Evolutionary conservation across 2,329 filamentous ascomycete species (phyloP).

Genomic region (Cordyceps farinosa): DNA sequence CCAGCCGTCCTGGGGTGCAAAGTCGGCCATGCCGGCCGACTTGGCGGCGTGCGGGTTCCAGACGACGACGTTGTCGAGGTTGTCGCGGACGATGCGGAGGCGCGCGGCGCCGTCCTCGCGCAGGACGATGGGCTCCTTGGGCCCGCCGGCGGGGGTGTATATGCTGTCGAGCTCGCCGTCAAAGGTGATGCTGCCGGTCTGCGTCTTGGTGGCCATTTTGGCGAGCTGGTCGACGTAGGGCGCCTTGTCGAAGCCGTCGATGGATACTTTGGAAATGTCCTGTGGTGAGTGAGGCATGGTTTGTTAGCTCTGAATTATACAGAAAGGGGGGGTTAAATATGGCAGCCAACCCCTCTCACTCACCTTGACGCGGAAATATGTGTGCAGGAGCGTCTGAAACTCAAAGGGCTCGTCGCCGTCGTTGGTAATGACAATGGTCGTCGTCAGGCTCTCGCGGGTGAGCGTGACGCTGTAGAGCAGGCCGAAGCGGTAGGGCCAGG

Average conservation of each 20-base stretch:
- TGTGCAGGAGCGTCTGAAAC: slow-evolving; percentile 88
- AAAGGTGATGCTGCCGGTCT: slow-evolving; percentile 63
- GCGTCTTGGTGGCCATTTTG: slow-evolving; percentile 59
- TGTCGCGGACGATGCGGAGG: slow-evolving; percentile 77
- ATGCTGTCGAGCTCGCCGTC: slow-evolving; percentile 81
- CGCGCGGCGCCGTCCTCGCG: slow-evolving; percentile 58
- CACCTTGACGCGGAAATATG: slow-evolving; percentile 80
- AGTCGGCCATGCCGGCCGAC: slow-evolving; percentile 77
- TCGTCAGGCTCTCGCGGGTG: slow-evolving; percentile 69
- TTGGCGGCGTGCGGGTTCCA: slow-evolving; percentile 98
- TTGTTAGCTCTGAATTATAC: too few relatives aligned
- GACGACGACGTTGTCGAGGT: slow-evolving; percentile 81
- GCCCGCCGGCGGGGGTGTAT: slow-evolving; percentile 68
- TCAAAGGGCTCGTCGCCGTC: slow-evolving; percentile 80
- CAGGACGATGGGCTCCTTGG: slow-evolving; percentile 56
- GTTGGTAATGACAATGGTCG: slow-evolving; percentile 83
- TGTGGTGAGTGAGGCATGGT: slow-evolving; percentile 33
- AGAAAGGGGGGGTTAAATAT: too few relatives aligned
- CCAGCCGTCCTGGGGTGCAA: slow-evolving; percentile 83
- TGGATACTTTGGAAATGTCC: slow-evolving; percentile 72
- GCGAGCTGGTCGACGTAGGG: slow-evolving; percentile 83
- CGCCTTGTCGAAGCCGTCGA: slow-evolving; percentile 73
- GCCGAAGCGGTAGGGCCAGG: slow-evolving; percentile 85
- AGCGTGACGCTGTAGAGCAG: slow-evolving; percentile 92
- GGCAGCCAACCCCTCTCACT: slow-evolving; percentile 24